Evolutionary conservation across 306 rosid genomes (phyloP).

Genomic region (Rubus parviflorus): DNA sequence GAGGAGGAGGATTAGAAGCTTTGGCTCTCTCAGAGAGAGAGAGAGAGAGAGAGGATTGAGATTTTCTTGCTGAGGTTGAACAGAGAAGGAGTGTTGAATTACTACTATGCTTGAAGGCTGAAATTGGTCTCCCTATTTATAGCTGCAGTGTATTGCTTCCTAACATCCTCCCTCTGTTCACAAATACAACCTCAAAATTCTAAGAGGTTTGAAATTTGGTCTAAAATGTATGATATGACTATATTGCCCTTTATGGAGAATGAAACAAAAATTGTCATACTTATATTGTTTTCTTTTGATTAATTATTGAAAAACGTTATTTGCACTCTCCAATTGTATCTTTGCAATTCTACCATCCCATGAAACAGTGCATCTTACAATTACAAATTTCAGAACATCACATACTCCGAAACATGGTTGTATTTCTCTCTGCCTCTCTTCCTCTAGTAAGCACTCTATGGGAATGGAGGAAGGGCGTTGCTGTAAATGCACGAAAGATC

Average conservation of each 20-base stretch:
- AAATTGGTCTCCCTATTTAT: slow-evolving; percentile 49
- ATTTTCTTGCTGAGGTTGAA: neutral
- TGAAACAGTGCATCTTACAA: neutral
- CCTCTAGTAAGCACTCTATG: neutral
- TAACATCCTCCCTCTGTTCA: slow-evolving; percentile 10
- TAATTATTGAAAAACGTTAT: too few species aligned
- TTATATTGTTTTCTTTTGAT: too few species aligned
- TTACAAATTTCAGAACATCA: neutral
- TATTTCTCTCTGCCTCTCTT: neutral
- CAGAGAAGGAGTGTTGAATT: neutral
- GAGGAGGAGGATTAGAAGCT: neutral
- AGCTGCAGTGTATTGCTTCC: slow-evolving; percentile 32
- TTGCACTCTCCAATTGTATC: too few species aligned
- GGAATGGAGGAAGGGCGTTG: slow-evolving; percentile 3
- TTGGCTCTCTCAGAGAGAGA: slow-evolving; percentile 4
- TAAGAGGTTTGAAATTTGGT: slow-evolving; percentile 14
- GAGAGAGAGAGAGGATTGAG: neutral
- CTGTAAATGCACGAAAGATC: neutral
- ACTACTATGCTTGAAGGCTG: neutral
- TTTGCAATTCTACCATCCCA: too few species aligned
- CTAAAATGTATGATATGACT: neutral
- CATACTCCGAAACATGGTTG: neutral
- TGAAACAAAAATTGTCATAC: too few species aligned
- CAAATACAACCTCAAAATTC: slow-evolving; percentile 1
- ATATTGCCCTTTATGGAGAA: slow-evolving; percentile 4